These are phyloP conservation scores for Nissolia schottii DNA, from an alignment of 306 rosid species.

Conservation along the genomic window DNA sequence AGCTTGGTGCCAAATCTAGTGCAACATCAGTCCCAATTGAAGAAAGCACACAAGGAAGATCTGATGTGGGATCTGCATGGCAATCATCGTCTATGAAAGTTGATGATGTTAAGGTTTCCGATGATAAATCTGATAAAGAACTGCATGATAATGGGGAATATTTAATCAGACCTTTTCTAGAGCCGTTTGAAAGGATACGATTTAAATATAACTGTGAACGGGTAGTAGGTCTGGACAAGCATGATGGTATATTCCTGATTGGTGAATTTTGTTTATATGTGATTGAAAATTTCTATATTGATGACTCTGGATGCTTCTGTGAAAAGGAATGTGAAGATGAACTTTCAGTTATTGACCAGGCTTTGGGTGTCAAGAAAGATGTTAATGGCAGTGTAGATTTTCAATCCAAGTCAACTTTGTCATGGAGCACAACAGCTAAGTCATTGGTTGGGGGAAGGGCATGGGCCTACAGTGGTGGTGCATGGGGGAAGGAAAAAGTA, in stretches of 20 bases:
- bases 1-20: conserved; percentile 89
- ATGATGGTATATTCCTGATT: conserved; percentile 95
- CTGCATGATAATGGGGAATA: conserved; percentile 85
- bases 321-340: conserved; percentile 90
- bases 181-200: conserved; percentile 80
- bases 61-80: conserved; percentile 80
- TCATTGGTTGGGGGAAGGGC: conserved; percentile 93
- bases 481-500: conserved; percentile 98
- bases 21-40: conserved; percentile 60
- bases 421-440: conserved; percentile 60
- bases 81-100: conserved; percentile 63
- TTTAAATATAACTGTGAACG: conserved; percentile 94
- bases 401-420: conserved; percentile 76
- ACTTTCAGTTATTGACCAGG: conserved; percentile 94
- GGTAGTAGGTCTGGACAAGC: conserved; percentile 95
- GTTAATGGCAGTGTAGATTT: conserved; percentile 59
- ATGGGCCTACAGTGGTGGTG: conserved; percentile 99
- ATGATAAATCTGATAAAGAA: conserved; percentile 78
- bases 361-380: conserved; percentile 96
- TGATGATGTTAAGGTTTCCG: conserved; percentile 57
- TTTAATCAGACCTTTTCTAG: conserved; percentile 92
- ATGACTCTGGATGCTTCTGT: conserved; percentile 80
- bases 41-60: conserved; percentile 72
- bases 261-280: conserved; percentile 91
- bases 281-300: conserved; percentile 87